phyloP scores from a whole-genome alignment of 1,284 basidiomycete species.

The Marasmius sp. region DNA sequence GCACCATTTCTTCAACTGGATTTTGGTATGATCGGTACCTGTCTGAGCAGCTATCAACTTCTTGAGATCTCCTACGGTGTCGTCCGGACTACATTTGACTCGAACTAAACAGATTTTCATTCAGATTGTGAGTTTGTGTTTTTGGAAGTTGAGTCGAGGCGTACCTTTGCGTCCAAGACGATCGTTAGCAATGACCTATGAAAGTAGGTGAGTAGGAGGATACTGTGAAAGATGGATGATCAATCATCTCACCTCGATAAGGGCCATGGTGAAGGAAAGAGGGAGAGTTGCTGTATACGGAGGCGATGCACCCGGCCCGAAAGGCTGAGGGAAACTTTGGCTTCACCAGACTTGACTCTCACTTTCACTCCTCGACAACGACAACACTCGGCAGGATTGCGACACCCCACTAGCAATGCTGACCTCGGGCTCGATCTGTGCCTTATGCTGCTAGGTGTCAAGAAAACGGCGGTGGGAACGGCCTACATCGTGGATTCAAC shows the following conservation, averaged over 20 bases:
- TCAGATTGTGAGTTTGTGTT: neutral
- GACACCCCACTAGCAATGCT: too few relatives aligned
- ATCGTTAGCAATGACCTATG: constrained; percentile 93
- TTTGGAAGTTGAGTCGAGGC: constrained; percentile 6
- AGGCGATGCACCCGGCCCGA: too few relatives aligned
- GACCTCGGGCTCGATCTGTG: too few relatives aligned
- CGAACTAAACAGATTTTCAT: constrained; percentile 58
- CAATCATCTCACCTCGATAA: constrained; percentile 53
- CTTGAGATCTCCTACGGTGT: constrained; percentile 97
- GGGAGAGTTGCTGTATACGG: neutral
- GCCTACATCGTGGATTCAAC: too few relatives aligned
- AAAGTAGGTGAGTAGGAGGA: neutral
- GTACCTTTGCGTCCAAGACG: constrained; percentile 95
- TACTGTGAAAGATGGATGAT: neutral
- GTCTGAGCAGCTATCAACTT: constrained; percentile 96
- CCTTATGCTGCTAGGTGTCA: too few relatives aligned
- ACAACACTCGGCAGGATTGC: too few relatives aligned
- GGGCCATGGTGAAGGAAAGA: constrained; percentile 39
- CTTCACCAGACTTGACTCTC: too few relatives aligned
- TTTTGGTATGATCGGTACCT: constrained; percentile 85
- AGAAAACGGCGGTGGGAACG: too few relatives aligned
- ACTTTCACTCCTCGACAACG: too few relatives aligned
- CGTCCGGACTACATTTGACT: constrained; percentile 91
- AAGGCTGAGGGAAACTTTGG: too few relatives aligned
- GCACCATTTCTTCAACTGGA: constrained; percentile 95